Base-by-base conservation (phyloP, 1,139 yeast genomes). In the Yarrowia galli region DNA sequence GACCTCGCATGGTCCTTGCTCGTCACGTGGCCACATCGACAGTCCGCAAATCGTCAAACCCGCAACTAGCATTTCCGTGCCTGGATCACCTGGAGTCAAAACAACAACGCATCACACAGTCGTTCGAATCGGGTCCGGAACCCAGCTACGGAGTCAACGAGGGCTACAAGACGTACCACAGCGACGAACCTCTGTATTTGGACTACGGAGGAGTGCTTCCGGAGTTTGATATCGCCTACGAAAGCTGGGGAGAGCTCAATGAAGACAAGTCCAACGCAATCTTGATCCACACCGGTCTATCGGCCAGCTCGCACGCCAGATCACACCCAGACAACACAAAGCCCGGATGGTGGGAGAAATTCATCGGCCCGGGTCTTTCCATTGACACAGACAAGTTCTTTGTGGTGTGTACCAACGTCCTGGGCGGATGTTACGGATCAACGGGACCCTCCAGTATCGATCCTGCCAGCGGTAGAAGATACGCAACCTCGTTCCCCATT, bases 281-380 rank as follows among this genome's bases (percentile, higher is more conserved):
- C 35, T 81, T 93, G 46, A 79, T 92, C 10, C 98, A 92, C 75
- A 93, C 98, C 0, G 98, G 98, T 0, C 82, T 92, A 42, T 91
- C 97, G 0, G 97, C 98, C 0, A 90, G 97, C 0, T 91, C 97
- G 0, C 98, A 92, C 78, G 98, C 97, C n/a, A 90, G 86, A 74
- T 90, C 97, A 3, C 96, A 91, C 71, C 81, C 83, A 0, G 81
- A 84, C 45, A 92, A 92, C 76, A 76, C 85, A 3, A 85, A 85
- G 71, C 87, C 87, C 7, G 98, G 98, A 13, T 92, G 98, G 98
- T 92, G 98, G 98, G 98, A 92, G 75, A 84, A 87, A 68, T 92
- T 92, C 76, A 92, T 92, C 69, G 98, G 98, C 0, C 89, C 97
- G 0, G 95, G 89, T 5, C 83, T 84, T 69, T 87, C 89, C 71